phyloP scores from a whole-genome alignment of 2,329 filamentous ascomycete genomes.

The Alternaria postmessia region DNA sequence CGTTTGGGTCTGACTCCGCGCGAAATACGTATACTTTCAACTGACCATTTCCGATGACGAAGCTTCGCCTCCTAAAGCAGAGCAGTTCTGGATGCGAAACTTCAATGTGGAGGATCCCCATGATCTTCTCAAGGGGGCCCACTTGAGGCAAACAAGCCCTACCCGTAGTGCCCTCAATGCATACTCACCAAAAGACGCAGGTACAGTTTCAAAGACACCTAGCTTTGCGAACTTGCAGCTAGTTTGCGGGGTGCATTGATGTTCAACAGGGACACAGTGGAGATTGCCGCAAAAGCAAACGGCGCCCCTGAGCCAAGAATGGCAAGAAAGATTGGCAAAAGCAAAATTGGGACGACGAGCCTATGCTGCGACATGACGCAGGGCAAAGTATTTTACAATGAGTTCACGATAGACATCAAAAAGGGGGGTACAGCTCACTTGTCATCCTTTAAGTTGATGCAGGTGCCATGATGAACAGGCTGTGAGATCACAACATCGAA shows the following conservation, averaged over 20 bases:
- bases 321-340: background rate
- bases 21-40: background rate
- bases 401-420: background rate
- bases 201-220: constrained; percentile 5
- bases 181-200: background rate
- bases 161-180: background rate
- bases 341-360: background rate
- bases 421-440: background rate
- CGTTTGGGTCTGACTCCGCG: background rate
- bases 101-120: background rate
- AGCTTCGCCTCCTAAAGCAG: background rate
- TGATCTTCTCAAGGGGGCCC: background rate
- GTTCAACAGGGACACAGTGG: constrained; percentile 3
- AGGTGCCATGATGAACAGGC: background rate
- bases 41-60: background rate
- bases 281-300: background rate
- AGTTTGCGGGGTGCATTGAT: constrained; percentile 3
- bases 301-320: constrained; percentile 2
- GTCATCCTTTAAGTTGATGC: background rate
- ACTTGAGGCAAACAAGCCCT: constrained; percentile 1
- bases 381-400: too few species aligned
- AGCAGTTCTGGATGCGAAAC: background rate
- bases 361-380: background rate
- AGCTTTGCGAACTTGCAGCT: background rate
- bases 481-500: background rate